phyloP scores from a whole-genome alignment of 148 eudicot species.

The Agrostemma githago region DNA sequence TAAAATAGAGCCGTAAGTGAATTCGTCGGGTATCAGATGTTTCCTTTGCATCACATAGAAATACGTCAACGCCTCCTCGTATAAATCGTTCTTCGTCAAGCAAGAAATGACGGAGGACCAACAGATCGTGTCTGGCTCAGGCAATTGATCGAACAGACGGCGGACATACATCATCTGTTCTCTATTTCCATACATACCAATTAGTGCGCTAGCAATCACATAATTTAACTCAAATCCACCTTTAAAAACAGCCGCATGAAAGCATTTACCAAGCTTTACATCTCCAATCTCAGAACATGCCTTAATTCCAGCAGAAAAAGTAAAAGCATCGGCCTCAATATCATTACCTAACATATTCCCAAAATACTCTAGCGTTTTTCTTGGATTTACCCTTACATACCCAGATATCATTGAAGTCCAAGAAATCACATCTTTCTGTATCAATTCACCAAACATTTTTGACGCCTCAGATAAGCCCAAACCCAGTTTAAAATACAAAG shows the following conservation, averaged over 20 bases:
- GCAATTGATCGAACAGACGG: conserved; percentile 59
- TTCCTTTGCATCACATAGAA: conserved; percentile 50
- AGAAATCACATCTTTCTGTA: conserved; percentile 62
- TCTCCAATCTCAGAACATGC: conserved; percentile 63
- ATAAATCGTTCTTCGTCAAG: conserved; percentile 55
- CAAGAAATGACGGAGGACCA: conserved; percentile 70
- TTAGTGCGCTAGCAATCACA: conserved; percentile 57
- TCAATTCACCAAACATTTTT: conserved; percentile 47
- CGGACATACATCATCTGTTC: conserved; percentile 33
- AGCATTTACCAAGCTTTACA: conserved; percentile 40
- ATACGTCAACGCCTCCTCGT: conserved; percentile 45
- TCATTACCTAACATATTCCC: conserved; percentile 53
- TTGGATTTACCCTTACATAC: conserved; percentile 44
- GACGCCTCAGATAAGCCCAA: conserved; percentile 33
- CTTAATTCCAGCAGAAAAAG: conserved; percentile 64
- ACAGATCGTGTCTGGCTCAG: conserved; percentile 61
- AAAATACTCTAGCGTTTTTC: conserved; percentile 37
- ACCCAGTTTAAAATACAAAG: conserved; percentile 63
- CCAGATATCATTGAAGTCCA: conserved; percentile 85
- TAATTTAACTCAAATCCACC: conserved; percentile 52
- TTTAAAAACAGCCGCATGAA: conserved; percentile 66
- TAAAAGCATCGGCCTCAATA: conserved; percentile 71
- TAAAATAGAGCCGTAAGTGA: conserved; percentile 61
- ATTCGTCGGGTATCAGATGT: conserved; percentile 44
- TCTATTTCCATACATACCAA: conserved; percentile 74